A percentile compares a stretch with the other conserved stretches of the same genome.
Evolutionary conservation across 148 eudicot species (phyloP).

Genomic region (Dianthus caryophyllus): DNA sequence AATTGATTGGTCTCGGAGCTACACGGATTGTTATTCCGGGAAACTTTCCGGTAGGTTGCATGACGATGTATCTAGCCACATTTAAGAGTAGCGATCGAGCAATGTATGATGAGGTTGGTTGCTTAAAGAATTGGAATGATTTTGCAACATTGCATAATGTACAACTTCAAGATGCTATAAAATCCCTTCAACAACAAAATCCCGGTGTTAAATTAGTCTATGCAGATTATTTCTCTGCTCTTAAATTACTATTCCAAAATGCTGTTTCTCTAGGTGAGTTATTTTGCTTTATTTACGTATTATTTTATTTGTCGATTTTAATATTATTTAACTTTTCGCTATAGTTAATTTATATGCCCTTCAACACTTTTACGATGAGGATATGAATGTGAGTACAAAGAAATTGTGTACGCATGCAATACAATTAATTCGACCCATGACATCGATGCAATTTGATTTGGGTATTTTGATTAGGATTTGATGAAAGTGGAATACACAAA

Average conservation of each 20-base stretch:
- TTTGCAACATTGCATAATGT: slow-evolving; percentile 31
- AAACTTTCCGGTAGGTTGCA: slow-evolving; percentile 39
- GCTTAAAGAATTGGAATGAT: slow-evolving; percentile 34
- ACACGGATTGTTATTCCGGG: slow-evolving; percentile 31
- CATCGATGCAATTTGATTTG: no score
- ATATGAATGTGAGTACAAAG: no score
- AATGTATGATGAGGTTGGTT: slow-evolving; percentile 31
- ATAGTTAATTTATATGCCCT: no score
- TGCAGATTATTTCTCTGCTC: slow-evolving; percentile 39
- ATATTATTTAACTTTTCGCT: no score
- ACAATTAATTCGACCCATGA: no score
- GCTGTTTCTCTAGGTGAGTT: slow-evolving; percentile 26
- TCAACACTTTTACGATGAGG: no score
- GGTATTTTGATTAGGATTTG: no score
- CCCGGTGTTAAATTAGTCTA: slow-evolving; percentile 34
- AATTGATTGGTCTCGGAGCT: slow-evolving; percentile 39
- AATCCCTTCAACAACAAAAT: slow-evolving; percentile 20
- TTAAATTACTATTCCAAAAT: slow-evolving; percentile 14
- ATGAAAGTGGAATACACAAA: no score
- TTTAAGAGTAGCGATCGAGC: slow-evolving; percentile 10
- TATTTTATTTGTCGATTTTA: no score
- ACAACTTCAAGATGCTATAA: slow-evolving; percentile 25
- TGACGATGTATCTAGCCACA: slow-evolving; percentile 27
- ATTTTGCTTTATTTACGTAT: no score
- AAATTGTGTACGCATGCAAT: no score